A percentile compares a stretch with the other conserved stretches of the same genome.
These are phyloP conservation scores for Heimioporus sp. DNA, from an alignment of 768 basidiomycete genomes.

Conservation along the genomic window DNA sequence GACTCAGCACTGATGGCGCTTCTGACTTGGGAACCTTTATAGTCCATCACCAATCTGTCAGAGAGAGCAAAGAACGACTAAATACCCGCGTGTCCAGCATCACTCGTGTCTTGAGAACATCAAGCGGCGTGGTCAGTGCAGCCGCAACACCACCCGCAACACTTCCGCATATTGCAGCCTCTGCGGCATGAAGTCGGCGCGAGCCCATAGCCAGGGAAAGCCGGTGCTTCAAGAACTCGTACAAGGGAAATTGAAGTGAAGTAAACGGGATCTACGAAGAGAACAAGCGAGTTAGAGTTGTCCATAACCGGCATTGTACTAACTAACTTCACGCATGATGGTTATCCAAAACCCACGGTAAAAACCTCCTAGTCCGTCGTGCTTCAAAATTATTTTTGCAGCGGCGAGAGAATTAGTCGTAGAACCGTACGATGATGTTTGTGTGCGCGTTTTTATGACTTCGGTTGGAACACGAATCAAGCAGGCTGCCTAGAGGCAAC, in stretches of 20 bases:
- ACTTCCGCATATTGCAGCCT: constrained; percentile 87
- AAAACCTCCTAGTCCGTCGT: constrained; percentile 73
- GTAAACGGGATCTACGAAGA: constrained; percentile 86
- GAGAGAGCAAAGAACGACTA: neutral
- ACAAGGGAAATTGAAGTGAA: constrained; percentile 93
- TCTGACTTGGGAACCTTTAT: constrained; percentile 49
- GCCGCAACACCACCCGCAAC: constrained; percentile 90
- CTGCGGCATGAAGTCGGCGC: constrained; percentile 61
- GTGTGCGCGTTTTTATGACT: constrained; percentile 91
- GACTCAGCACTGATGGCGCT: constrained; percentile 52
- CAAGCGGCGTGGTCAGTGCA: constrained; percentile 88
- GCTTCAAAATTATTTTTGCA: constrained; percentile 51
- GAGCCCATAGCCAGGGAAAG: constrained; percentile 54
- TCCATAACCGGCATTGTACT: neutral
- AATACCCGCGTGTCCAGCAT: constrained; percentile 90
- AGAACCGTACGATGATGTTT: constrained; percentile 75
- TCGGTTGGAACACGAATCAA: constrained; percentile 94
- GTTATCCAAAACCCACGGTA: constrained; percentile 88
- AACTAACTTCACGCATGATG: constrained; percentile 58
- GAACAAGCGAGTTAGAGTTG: neutral
- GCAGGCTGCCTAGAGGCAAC: constrained; percentile 67
- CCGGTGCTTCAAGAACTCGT: constrained; percentile 78
- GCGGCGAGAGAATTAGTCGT: constrained; percentile 61
- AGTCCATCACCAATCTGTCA: neutral
- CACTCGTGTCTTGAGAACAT: constrained; percentile 94